Evolutionary conservation across 2,329 filamentous ascomycete genomes (phyloP), one percentile per base, ranked within the genome.

Genomic region (Periconia sp.): DNA sequence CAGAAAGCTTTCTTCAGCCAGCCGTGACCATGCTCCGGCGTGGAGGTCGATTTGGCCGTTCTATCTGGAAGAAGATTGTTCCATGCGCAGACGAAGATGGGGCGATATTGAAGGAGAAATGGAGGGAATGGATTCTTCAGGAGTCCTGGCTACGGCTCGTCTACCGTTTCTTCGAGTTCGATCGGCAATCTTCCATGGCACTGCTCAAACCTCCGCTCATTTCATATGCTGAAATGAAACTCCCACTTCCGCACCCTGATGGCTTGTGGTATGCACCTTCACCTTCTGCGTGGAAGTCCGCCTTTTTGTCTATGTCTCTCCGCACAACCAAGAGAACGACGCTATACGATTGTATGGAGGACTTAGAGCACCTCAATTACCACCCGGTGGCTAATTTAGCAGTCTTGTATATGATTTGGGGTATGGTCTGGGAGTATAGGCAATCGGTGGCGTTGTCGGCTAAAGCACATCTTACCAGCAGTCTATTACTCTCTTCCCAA

Each of bases 61-160:
- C 77, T 11, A 73, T 73, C 3, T 85, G 82, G 58, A 74, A 77
- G 2, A 63, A 71, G 2, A 75, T 86, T 11, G 61, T 71, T 0
- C 77, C 83, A 2, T 60, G 69, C n/a, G 58, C 75, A 1, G 75
- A 78, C 1, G 85, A 88, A 41, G 72, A 80, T 16, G 82, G 80
- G 1, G 65, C 80, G 13, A 69, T 69, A 2, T 68, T 90, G 0
- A 78, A 87, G 43, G 69, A 74, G 3, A 88, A 88, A 55, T 89
- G 86, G 86, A 75, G 70, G 41, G 67, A 69, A 17, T 89, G 86
- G 86, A 76, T 81, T 11, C 74, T 81, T 33, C 73, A 80, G 46
- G 86, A 89, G 58, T 83, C 81, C 3, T 87, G 82, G 71, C 87
- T 88, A 61, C 78, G 85, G 71, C 78, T 90, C 2, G 80, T 82